Base-by-base conservation (phyloP, 2,329 filamentous ascomycete species). In the Thelonectria olida region DNA sequence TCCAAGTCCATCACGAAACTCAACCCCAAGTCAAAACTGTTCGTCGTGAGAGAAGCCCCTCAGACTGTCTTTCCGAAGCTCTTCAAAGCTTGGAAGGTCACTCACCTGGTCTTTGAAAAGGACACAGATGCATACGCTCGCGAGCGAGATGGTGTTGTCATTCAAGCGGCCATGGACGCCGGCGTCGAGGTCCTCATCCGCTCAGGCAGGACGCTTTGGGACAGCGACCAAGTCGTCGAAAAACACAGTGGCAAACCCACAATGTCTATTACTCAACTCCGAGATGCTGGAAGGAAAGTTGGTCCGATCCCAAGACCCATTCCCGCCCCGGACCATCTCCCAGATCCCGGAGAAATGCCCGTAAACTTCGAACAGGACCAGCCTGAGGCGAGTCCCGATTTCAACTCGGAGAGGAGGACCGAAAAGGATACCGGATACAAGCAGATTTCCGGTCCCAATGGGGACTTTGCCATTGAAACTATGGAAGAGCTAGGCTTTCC, bases 101-200 rank as follows among this genome's bases (percentile, higher is more conserved):
- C 90, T 0, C 91, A 93, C 75, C 76, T 93, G 5, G 90, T 93
- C 0, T 93, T 93, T 68, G 91, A 94, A 73, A 91, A 90, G 70
- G 91, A 93, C 68, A 92, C 90, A 0, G 91, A 94, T 78, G 82
- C 88, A 0, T 93, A 93, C 76, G 90, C 82, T 5, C 82, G 85
- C 15, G 83, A 87, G 39, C 78, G 91, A 50, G 91, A 94, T 74
- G 81, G 80, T 1, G 77, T 79, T 17, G 83, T 94, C 10, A 76
- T 82, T 31, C 75, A 81, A 15, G 76, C 88, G n/a, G 90, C 90
- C 5, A 79, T 84, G 65, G 78, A 86, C 45, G 87, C 88, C 0
- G 90, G 90, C 1, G 88, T 93, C 1, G 73, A 90, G 69, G 88
- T 93, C 19, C 79, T 93, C n/a, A 77, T 85, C 10, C 83, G 80